Conservation (phyloP, 768 basidiomycete species). For the Naganishia onofrii region DNA sequence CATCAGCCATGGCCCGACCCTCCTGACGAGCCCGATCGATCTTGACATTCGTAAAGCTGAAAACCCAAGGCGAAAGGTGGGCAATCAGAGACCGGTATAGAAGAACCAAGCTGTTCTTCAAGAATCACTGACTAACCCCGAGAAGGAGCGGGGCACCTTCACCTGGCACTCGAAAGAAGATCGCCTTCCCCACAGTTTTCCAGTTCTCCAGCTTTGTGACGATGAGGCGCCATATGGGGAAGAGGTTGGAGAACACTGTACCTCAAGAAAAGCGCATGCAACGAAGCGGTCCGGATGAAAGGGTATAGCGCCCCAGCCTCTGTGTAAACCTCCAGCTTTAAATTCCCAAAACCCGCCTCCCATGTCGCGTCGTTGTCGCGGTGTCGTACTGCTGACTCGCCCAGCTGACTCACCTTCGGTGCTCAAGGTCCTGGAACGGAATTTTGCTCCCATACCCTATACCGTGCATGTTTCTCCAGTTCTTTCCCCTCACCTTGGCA, state of each 20-base stretch:
- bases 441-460: neutral
- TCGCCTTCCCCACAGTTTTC: neutral
- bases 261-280: neutral
- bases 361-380: neutral
- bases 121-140: neutral
- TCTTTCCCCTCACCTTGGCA: neutral
- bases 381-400: neutral
- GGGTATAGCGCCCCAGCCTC: slow-evolving; percentile 1
- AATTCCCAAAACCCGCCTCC: neutral
- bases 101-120: neutral
- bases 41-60: no score
- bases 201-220: neutral
- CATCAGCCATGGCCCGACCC: neutral
- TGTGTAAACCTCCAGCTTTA: neutral
- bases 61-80: neutral
- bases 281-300: neutral
- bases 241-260: neutral
- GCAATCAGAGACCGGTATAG: slow-evolving; percentile 1
- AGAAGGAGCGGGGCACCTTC: neutral
- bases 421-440: neutral
- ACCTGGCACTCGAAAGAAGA: no score
- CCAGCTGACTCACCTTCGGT: no score
- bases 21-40: no score
- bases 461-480: neutral
- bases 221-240: neutral